These are phyloP conservation scores for Yarrowia sp. DNA, from an alignment of 805 yeast genomes.

Conservation along the genomic window DNA sequence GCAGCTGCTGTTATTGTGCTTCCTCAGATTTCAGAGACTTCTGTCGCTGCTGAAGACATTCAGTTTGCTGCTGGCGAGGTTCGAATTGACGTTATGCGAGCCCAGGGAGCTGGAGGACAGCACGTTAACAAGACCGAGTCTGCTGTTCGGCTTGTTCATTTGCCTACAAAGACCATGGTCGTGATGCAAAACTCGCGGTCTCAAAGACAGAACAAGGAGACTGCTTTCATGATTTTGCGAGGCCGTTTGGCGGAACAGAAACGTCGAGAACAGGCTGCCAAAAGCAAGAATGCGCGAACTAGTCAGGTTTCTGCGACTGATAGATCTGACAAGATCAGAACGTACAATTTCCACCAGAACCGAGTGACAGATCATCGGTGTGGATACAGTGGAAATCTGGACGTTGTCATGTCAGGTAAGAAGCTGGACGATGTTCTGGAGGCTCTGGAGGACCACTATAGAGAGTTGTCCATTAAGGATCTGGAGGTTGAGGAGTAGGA, in stretches of 20 bases:
- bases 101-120: constrained; percentile 97
- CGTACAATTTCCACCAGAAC: constrained; percentile 90
- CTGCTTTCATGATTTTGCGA: constrained; percentile 77
- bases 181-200: constrained; percentile 93
- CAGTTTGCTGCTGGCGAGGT: constrained; percentile 82
- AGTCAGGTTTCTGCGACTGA: constrained; percentile 87
- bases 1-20: constrained; percentile 93
- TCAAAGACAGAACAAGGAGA: constrained; percentile 90
- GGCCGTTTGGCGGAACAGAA: constrained; percentile 83
- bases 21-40: constrained; percentile 59
- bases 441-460: constrained; percentile 47
- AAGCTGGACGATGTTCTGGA: constrained; percentile 55
- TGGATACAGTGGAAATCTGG: constrained; percentile 71
- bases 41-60: constrained; percentile 54
- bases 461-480: constrained; percentile 41
- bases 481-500: constrained; percentile 34
- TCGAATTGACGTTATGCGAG: constrained; percentile 93
- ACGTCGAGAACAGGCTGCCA: constrained; percentile 57
- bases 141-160: constrained; percentile 88
- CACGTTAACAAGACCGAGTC: constrained; percentile 97
- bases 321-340: constrained; percentile 87
- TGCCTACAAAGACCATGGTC: constrained; percentile 86
- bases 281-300: constrained; percentile 63
- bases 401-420: constrained; percentile 60
- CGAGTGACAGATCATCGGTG: constrained; percentile 93